phyloP scores from a whole-genome alignment of 257 asterid species.

The Plectranthus barbatus region DNA sequence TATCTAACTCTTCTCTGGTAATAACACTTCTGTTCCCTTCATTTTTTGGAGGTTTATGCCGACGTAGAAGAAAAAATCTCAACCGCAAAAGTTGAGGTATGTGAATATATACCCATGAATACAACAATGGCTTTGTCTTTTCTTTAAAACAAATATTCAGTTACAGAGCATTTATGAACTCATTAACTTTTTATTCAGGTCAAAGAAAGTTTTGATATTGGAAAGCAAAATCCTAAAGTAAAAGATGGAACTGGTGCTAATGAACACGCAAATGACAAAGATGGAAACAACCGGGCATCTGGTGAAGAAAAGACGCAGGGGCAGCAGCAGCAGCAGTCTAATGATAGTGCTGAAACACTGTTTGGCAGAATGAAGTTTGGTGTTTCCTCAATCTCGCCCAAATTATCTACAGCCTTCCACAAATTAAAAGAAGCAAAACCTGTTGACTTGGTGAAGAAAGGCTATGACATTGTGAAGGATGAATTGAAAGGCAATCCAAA shows the following conservation, averaged over 20 bases:
- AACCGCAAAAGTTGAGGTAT: constrained; percentile 85
- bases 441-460: constrained; percentile 72
- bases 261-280: constrained; percentile 22
- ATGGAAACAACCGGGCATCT: constrained; percentile 30
- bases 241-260: constrained; percentile 28
- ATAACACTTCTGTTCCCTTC: constrained; percentile 10
- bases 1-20: too few species aligned
- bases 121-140: not conserved
- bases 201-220: constrained; percentile 56
- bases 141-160: not conserved
- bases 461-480: constrained; percentile 60
- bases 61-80: constrained; percentile 72
- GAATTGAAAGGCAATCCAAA: constrained; percentile 75
- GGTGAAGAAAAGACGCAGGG: constrained; percentile 54
- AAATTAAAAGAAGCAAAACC: constrained; percentile 81
- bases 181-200: constrained; percentile 40
- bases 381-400: constrained; percentile 46
- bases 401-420: constrained; percentile 54
- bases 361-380: constrained; percentile 61
- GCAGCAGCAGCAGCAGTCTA: constrained; percentile 47
- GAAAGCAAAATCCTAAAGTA: constrained; percentile 58
- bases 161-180: not conserved
- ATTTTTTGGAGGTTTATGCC: constrained; percentile 55
- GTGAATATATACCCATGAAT: constrained; percentile 13
- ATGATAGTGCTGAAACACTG: constrained; percentile 43